Conservation (phyloP, 805 yeast genomes). For the Metschnikowia matae region DNA sequence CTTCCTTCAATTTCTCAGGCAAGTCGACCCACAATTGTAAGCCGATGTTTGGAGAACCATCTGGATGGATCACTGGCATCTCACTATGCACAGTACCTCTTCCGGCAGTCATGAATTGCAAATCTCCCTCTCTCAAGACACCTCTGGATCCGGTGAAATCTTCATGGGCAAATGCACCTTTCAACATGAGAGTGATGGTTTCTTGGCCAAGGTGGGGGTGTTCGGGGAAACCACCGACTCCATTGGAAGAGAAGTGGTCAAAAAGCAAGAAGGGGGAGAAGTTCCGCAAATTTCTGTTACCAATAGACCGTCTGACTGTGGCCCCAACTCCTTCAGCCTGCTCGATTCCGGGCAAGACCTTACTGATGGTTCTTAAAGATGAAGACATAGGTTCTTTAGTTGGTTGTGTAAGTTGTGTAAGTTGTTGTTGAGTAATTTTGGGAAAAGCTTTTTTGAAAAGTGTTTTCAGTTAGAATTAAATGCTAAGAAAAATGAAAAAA, state of each 20-base stretch:
- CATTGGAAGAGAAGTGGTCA: constrained; percentile 68
- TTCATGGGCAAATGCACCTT: constrained; percentile 72
- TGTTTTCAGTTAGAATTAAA: neutral
- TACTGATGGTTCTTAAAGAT: constrained; percentile 28
- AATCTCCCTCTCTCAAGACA: constrained; percentile 71
- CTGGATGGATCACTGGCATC: constrained; percentile 62
- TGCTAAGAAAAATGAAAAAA: neutral
- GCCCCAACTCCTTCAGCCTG: constrained; percentile 91
- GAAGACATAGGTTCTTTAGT: constrained; percentile 12
- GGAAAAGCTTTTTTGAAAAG: neutral
- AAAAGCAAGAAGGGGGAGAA: constrained; percentile 80
- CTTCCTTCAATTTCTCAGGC: constrained; percentile 18
- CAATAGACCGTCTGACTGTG: constrained; percentile 74
- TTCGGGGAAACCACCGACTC: constrained; percentile 75
- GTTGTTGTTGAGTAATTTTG: neutral
- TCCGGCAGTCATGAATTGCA: constrained; percentile 94
- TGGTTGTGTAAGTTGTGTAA: neutral
- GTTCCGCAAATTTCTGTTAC: constrained; percentile 61
- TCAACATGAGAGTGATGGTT: constrained; percentile 64
- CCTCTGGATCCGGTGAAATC: constrained; percentile 88
- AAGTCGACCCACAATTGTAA: constrained; percentile 67
- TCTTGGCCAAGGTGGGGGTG: constrained; percentile 84
- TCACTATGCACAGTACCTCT: constrained; percentile 82
- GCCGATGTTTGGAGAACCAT: constrained; percentile 37
- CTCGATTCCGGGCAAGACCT: constrained; percentile 49